Evolutionary conservation across 2,329 filamentous ascomycete genomes (phyloP), one percentile per base, ranked within the genome.

Genomic region (Exophiala sideris): DNA sequence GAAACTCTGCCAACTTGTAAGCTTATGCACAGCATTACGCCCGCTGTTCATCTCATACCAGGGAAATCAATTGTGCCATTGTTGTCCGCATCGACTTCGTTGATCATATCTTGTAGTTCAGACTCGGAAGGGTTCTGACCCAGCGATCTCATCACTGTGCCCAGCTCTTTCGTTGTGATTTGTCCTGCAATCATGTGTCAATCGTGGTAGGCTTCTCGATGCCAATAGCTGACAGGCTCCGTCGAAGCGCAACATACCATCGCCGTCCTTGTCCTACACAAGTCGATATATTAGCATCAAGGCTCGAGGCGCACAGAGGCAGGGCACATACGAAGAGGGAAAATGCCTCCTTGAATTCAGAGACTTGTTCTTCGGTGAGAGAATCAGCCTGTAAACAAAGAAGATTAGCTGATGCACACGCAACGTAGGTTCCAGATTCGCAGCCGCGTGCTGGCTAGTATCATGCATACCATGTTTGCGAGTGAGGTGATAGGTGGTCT

Each of bases 331-430:
- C 94, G 78, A 99, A 99, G 65, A 99, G 89, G 74, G 94, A 99
- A 80, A 99, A 99, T 52, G 94, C 94, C 81, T 99, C 94, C 88
- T 97, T 99, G 83, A 97, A 99, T 81, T 99, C 94, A 73, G 94
- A 97, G 74, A 99, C 94, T 84, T 99, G 94, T 81, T 99, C 94
- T 83, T 99, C 94, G 68, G 94, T 97, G 71, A 99, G 87, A 76
- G 92, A 92, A 75, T 99, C 94, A 75, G 92, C 92, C 92, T 97
- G 73, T 16, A 42, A 12, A 50, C 12, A 24, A 41, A 44, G 9
- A 36, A n/a, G 18, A 42, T 57, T 48, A 59, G 57, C 52, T 12
- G 9, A 24, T 50, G 46, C 21, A n/a, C 35, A 11, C 32, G 45
- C n/a, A 46, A 41, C 45, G 20, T 44, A 44, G 38, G 57, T 56